Base-by-base conservation (phyloP, 805 yeast genomes). In the Myxozyma mucilagina region DNA sequence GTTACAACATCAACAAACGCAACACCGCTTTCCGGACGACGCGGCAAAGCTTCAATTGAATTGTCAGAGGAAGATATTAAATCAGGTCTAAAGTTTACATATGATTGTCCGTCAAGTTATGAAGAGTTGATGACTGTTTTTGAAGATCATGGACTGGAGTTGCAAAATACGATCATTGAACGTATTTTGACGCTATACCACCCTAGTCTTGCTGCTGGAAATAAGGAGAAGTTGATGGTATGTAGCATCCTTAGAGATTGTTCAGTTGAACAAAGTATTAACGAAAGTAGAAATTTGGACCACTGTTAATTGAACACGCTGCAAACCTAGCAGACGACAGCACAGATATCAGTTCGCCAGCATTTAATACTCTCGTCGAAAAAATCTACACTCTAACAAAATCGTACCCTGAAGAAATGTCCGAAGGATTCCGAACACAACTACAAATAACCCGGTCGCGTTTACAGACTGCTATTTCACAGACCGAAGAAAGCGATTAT, bases 181-280 rank as follows among this genome's bases (percentile, higher is more conserved):
- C 80, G 81, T 59, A 80, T 91, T 45, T 74, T 89, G 59, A 80
- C 79, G 54, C 71, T 78, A 0, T 84, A 86, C 73, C 90, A 88
- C 64, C 96, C 97, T 13, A 84, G 86, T 64, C 78, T 89, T 56
- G 90, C 89, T 2, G 82, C 79, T 57, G 97, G 96, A 2, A 91
- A 93, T 73, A 90, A 89, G 70, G 88, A 85, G 61, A 86, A 82
- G 69, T 47, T 66, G n/a, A 54, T 53, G 58, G 60, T 56, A 50
- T 9, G 57, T n/a, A 4, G 4, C 29, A 4, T 4, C 4, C 2
- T 4, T 2, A 3, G 29, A 24, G 4, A 24, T 24, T 2, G 29
- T 24, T 24, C 4, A 3, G 4, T 24, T 24, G 29, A 24, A 24
- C 29, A 24, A 24, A 24, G 29, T 24, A 24, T 24, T 24, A 24